Percentiles rank a stretch among this genome's conserved stretches.
These are phyloP conservation scores for Amniculicola lignicola DNA, from an alignment of 495 filamentous ascomycete genomes.

Conservation along the genomic window DNA sequence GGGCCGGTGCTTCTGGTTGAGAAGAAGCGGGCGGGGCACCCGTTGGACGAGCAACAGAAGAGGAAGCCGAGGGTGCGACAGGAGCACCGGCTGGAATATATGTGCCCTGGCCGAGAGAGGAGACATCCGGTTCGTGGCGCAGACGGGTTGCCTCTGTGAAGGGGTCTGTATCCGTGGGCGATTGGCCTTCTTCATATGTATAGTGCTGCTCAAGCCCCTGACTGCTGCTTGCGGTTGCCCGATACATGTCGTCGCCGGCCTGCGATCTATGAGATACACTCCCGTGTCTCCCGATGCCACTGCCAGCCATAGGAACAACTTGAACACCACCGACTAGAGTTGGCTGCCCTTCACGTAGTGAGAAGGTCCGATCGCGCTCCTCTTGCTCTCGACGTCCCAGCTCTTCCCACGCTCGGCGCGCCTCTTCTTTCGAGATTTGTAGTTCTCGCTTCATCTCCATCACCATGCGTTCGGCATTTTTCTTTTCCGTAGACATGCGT, in stretches of 20 bases:
- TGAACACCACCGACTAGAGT: constrained; percentile 90
- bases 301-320: constrained; percentile 90
- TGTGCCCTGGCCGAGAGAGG: constrained; percentile 18
- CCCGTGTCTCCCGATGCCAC: constrained; percentile 65
- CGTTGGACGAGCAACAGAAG: no score
- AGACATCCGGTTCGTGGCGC: constrained; percentile 37
- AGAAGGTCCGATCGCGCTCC: constrained; percentile 85
- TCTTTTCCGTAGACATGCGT: constrained; percentile 59
- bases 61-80: no score
- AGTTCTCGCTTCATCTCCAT: constrained; percentile 86
- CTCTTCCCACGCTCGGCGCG: constrained; percentile 94
- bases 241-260: constrained; percentile 38
- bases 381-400: constrained; percentile 90
- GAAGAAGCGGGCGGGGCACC: constrained; percentile 8
- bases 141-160: constrained; percentile 45
- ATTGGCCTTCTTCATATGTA: constrained; percentile 47
- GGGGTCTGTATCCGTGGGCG: constrained; percentile 57
- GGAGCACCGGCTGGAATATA: constrained; percentile 19
- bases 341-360: constrained; percentile 80
- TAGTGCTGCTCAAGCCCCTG: constrained; percentile 39
- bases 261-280: constrained; percentile 43
- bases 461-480: constrained; percentile 69
- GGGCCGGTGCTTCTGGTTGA: constrained; percentile 24
- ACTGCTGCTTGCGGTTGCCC: constrained; percentile 15
- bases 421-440: constrained; percentile 93